Evolutionary conservation across 164 flowering plant genomes (phyloP).

Genomic region (Cinnamomum micranthum): DNA sequence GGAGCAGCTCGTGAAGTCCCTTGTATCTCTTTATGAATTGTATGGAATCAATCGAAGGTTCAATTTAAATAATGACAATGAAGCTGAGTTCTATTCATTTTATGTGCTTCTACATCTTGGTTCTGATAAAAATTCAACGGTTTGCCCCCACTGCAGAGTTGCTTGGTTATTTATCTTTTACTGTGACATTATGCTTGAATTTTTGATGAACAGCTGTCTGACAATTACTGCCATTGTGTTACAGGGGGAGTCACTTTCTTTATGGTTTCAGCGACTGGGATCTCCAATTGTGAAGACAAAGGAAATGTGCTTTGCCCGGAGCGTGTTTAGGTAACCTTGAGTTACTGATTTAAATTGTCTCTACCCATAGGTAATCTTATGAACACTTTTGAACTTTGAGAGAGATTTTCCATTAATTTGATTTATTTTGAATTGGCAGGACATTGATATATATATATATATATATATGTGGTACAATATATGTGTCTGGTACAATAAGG

Average conservation of each 20-base stretch:
- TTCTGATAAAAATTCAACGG: constrained; percentile 46
- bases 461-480: no score
- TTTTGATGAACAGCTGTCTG: neutral
- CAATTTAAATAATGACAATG: constrained; percentile 34
- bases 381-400: neutral
- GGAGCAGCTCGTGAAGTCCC: constrained; percentile 80
- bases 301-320: constrained; percentile 69
- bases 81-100: constrained; percentile 72
- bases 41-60: constrained; percentile 50
- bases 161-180: neutral
- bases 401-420: no score
- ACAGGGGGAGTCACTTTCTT: constrained; percentile 72
- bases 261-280: constrained; percentile 61
- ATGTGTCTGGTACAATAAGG: no score
- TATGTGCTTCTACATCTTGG: constrained; percentile 81
- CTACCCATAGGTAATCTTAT: neutral
- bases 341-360: neutral
- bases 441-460: no score
- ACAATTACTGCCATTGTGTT: neutral
- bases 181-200: neutral
- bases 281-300: constrained; percentile 49
- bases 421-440: no score
- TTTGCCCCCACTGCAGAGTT: constrained; percentile 15
- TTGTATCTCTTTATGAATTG: constrained; percentile 56
- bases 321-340: constrained; percentile 49